Evolutionary conservation across 306 rosid species (phyloP).

Genomic region (Prunus fruticosa): DNA sequence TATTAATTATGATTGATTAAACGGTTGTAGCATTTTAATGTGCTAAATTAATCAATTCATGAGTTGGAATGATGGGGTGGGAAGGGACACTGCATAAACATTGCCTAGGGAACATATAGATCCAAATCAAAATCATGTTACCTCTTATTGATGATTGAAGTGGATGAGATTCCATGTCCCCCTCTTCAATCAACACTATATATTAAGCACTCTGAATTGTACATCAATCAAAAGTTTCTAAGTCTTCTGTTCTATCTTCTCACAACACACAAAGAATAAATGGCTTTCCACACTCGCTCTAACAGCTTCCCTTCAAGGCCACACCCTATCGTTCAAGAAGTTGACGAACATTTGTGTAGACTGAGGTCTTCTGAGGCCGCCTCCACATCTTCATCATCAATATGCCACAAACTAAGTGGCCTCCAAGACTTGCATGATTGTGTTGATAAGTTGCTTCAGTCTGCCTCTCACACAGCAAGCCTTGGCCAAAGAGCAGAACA

Average conservation of each 20-base stretch:
- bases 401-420: conserved; percentile 26
- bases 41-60: neutral
- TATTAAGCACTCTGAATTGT: neutral
- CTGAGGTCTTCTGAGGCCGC: conserved; percentile 22
- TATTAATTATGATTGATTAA: too few species aligned
- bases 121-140: conserved; percentile 23
- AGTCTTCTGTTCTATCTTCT: neutral
- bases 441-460: conserved; percentile 28
- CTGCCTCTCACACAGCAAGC: conserved; percentile 30
- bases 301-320: conserved; percentile 41
- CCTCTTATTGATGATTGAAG: conserved; percentile 1
- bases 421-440: conserved; percentile 40
- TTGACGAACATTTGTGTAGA: conserved; percentile 28
- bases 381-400: conserved; percentile 21
- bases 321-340: conserved; percentile 29
- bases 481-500: neutral
- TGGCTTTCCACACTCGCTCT: conserved; percentile 39
- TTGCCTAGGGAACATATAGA: conserved; percentile 11
- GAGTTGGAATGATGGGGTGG: conserved; percentile 27
- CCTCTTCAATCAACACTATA: conserved; percentile 1
- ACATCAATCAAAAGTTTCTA: neutral
- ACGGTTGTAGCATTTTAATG: too few species aligned
- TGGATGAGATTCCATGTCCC: conserved; percentile 31
- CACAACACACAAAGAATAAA: neutral
- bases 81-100: conserved; percentile 26